Evolutionary conservation across 129 eudicot species (phyloP), one percentile per base, ranked within the genome.

Genomic region (Artemisia annua): DNA sequence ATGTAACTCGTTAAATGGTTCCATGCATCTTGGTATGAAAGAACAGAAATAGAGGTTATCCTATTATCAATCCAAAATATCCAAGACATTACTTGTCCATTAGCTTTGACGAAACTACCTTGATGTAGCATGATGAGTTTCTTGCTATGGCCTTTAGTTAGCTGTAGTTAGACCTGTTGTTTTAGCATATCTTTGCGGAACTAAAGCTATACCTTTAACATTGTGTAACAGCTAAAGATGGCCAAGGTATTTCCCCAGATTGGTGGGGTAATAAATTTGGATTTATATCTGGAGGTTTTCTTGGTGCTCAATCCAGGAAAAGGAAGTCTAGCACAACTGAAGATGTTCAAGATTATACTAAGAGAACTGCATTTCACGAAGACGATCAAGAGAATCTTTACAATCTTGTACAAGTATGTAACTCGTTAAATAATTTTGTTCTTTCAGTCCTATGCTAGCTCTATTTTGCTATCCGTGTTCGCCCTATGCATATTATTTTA

Each of bases 251-350:
- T 56, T 83, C 96, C 15, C 78, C 66, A 59, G 96, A 89, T n/a
- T 92, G 98, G 98, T 92, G 98, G 98, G 98, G 98, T 48, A 60
- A 81, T 74, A 92, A 87, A 80, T 75, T 26, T 63, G 96, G 98
- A 43, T 92, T 89, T 82, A 82, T 92, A 35, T 76, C 88, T 0
- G 98, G 98, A 60, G 98, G 98, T 15, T 79, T 85, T 14, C 95
- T 93, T 75, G 96, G 98, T 51, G 87, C 95, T 62, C 76, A 82
- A 85, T 81, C 90, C 59, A 84, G 75, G 66, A 87, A 78, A 70
- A 89, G 74, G 83, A 89, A 82, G 69, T 69, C 86, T 51, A 64
- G 65, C 43, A 5, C 55, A 17, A 35, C 83, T 3, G 84, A 78
- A 64, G 67, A 69, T 44, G 53, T 61, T 22, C 67, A 63, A 75